Conservation (phyloP, 2,329 filamentous ascomycete genomes). For the Balansia obtecta region DNA sequence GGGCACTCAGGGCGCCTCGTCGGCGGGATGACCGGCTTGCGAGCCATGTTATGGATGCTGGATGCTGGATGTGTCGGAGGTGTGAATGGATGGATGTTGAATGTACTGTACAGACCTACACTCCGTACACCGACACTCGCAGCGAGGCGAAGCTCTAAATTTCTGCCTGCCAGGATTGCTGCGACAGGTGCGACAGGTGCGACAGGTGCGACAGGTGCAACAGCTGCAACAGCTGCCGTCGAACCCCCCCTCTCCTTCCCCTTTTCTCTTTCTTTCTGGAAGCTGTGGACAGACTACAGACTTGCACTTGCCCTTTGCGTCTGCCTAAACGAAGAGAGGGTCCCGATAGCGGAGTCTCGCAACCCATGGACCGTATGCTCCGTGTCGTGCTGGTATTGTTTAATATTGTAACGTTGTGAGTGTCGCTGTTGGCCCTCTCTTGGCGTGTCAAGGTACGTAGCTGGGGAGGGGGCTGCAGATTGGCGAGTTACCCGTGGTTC, state of each 20-base stretch:
- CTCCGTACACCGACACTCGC: background rate
- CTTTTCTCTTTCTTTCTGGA: constrained; percentile 1
- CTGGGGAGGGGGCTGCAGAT: background rate
- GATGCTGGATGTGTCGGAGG: no score
- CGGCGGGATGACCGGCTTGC: constrained; percentile 1
- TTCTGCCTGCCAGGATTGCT: background rate
- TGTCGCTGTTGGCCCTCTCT: no score
- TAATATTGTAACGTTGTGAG: no score
- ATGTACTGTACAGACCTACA: no score
- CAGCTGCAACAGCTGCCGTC: no score
- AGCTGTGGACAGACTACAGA: background rate
- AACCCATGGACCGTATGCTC: background rate
- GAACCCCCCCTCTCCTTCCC: background rate
- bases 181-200: no score
- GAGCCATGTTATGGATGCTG: no score
- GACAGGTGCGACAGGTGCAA: no score
- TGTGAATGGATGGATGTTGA: no score
- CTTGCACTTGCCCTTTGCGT: background rate
- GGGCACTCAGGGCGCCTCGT: background rate
- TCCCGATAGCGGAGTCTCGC: background rate
- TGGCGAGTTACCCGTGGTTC: background rate
- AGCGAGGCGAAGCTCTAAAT: background rate
- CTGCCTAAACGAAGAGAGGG: background rate
- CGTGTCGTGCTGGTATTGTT: background rate
- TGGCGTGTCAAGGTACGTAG: no score